phyloP scores from a whole-genome alignment of 2,329 filamentous ascomycete genomes.

The Daldinia sp. region DNA sequence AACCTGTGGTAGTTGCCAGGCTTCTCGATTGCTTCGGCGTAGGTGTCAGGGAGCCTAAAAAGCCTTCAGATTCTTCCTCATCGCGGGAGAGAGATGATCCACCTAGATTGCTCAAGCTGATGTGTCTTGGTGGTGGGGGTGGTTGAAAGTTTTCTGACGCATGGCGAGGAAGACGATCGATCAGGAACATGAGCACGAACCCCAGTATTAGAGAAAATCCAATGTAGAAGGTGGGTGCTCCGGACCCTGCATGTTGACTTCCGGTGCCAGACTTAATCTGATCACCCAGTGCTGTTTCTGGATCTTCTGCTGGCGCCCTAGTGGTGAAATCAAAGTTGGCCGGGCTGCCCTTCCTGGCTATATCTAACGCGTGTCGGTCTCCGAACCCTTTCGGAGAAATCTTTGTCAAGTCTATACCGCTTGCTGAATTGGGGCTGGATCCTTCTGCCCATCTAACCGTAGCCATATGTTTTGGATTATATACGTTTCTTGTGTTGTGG shows the following conservation, averaged over 20 bases:
- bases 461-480: slow-evolving; percentile 22
- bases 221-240: slow-evolving; percentile 76
- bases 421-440: slow-evolving; percentile 3
- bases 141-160: slow-evolving; percentile 70
- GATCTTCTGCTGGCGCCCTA: slow-evolving; percentile 39
- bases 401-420: slow-evolving; percentile 3
- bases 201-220: slow-evolving; percentile 86
- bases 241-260: slow-evolving; percentile 50
- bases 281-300: slow-evolving; percentile 23
- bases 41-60: slow-evolving; percentile 65
- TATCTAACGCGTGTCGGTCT: not conserved
- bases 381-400: not conserved
- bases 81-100: slow-evolving; percentile 56
- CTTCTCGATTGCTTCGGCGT: slow-evolving; percentile 67
- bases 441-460: slow-evolving; percentile 34
- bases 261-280: slow-evolving; percentile 32
- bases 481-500: slow-evolving; percentile 37
- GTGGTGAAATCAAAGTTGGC: slow-evolving; percentile 11
- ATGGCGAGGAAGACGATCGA: slow-evolving; percentile 84
- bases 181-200: slow-evolving; percentile 96
- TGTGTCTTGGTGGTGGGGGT: slow-evolving; percentile 77
- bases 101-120: slow-evolving; percentile 84
- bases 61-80: slow-evolving; percentile 66
- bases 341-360: not conserved
- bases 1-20: slow-evolving; percentile 85